A percentile compares a stretch with the other conserved stretches of the same genome.
phyloP scores from a whole-genome alignment of 805 yeast genomes.

The Kluyveromyces dobzhanskii region DNA sequence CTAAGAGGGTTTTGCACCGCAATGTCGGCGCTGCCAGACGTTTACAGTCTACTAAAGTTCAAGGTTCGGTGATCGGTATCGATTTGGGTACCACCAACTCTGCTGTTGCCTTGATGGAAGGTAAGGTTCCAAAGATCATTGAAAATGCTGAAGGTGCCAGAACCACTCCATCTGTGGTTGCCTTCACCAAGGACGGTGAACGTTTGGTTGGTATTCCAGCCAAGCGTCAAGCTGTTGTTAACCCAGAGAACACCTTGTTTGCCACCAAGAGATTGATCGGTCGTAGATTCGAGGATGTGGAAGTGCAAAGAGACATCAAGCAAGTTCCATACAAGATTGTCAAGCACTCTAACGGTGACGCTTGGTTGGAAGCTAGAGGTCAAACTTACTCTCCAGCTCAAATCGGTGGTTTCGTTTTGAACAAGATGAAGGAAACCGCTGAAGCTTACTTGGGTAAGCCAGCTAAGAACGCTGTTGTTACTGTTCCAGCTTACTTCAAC shows the following conservation, averaged over 20 bases:
- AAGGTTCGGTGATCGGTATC: slow-evolving; percentile 59
- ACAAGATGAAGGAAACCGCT: slow-evolving; percentile 98
- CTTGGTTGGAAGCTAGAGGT: slow-evolving; percentile 90
- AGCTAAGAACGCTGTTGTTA: slow-evolving; percentile 81
- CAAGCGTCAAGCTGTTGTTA: slow-evolving; percentile 91
- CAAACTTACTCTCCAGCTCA: slow-evolving; percentile 89
- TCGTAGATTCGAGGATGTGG: slow-evolving; percentile 80
- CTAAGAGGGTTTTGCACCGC: slow-evolving; percentile 18
- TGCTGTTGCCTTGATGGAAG: slow-evolving; percentile 77
- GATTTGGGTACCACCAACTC: slow-evolving; percentile 86
- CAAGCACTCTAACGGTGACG: slow-evolving; percentile 88
- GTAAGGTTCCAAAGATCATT: slow-evolving; percentile 57
- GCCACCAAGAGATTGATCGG: slow-evolving; percentile 96
- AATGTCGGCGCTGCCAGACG: slow-evolving; percentile 23
- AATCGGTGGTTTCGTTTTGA: slow-evolving; percentile 86
- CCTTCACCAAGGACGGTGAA: slow-evolving; percentile 87
- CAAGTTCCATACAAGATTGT: slow-evolving; percentile 88
- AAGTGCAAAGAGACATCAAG: slow-evolving; percentile 82
- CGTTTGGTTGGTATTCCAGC: slow-evolving; percentile 92
- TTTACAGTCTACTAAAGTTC: slow-evolving; percentile 30
- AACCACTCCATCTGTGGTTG: slow-evolving; percentile 92
- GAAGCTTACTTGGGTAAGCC: slow-evolving; percentile 84
- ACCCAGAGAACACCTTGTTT: slow-evolving; percentile 87
- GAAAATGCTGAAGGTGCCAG: slow-evolving; percentile 80
- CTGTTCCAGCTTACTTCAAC: slow-evolving; percentile 84